Percentiles rank a stretch among this genome's conserved stretches.
Conservation (phyloP, 257 asterid genomes). For the Voacanga thouarsii region DNA sequence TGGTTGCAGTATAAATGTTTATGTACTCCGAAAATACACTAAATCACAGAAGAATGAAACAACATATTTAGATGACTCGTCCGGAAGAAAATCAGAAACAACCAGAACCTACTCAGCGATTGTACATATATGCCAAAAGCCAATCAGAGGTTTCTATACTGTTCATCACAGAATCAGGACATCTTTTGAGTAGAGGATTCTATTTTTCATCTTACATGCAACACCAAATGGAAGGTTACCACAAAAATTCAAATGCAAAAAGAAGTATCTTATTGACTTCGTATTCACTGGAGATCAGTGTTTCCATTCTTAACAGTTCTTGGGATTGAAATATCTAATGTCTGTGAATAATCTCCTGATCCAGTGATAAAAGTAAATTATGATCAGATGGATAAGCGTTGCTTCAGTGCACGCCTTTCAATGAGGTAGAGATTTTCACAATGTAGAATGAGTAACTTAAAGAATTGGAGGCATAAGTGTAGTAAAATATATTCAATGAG, state of each 20-base stretch:
- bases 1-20: background rate
- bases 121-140: background rate
- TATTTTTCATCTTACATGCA: background rate
- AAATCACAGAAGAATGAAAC: background rate
- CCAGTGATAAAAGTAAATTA: background rate
- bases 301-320: too few relatives aligned
- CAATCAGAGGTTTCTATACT: background rate
- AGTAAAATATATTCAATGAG: background rate
- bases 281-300: background rate
- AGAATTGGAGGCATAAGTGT: background rate
- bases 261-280: background rate
- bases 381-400: background rate
- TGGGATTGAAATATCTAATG: background rate
- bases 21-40: background rate
- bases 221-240: constrained; percentile 2
- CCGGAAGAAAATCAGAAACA: background rate
- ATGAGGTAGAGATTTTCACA: background rate
- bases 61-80: background rate
- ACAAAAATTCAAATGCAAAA: background rate
- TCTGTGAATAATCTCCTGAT: background rate
- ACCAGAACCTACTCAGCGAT: background rate
- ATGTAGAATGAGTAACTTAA: background rate
- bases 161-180: background rate
- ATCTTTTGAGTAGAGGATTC: background rate
- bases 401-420: background rate